A percentile compares a stretch with the other conserved stretches of the same genome.
Conservation (phyloP, 208 protist species). For the Leishmania turanica region DNA sequence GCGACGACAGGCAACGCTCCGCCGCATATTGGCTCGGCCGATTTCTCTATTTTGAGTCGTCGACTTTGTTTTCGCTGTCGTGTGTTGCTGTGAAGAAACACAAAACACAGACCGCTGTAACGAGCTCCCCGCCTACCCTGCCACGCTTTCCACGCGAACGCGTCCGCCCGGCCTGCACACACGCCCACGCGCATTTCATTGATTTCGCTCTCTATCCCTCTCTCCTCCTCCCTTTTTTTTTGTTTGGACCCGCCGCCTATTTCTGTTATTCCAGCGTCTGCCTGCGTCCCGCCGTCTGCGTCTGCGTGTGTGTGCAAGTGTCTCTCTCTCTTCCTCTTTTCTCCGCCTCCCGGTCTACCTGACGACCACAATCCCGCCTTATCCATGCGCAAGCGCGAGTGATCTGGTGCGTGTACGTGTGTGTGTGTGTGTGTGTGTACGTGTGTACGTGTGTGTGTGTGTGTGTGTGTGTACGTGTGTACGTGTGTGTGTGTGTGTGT, state of each 20-base stretch:
- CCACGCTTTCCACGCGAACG: neutral
- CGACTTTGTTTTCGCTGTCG: neutral
- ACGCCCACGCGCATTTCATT: neutral
- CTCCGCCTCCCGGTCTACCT: too few species aligned
- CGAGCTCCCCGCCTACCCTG: neutral
- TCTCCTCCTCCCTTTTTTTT: neutral
- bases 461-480: neutral
- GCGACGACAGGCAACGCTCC: neutral
- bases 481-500: neutral
- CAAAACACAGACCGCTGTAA: neutral
- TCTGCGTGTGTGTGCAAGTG: neutral
- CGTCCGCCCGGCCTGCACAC: neutral
- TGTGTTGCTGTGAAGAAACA: neutral
- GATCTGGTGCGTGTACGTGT: neutral
- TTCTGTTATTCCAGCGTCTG: neutral
- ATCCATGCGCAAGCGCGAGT: neutral
- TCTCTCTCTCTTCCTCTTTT: neutral
- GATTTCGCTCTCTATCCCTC: neutral
- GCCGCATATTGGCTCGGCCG: neutral
- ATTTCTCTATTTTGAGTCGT: neutral
- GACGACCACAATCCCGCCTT: neutral
- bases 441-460: neutral
- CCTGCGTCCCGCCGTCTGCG: neutral
- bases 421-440: neutral
- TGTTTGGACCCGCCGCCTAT: neutral